These are phyloP conservation scores for Hypoxylon sp. DNA, from an alignment of 2,329 filamentous ascomycete genomes.

Conservation along the genomic window DNA sequence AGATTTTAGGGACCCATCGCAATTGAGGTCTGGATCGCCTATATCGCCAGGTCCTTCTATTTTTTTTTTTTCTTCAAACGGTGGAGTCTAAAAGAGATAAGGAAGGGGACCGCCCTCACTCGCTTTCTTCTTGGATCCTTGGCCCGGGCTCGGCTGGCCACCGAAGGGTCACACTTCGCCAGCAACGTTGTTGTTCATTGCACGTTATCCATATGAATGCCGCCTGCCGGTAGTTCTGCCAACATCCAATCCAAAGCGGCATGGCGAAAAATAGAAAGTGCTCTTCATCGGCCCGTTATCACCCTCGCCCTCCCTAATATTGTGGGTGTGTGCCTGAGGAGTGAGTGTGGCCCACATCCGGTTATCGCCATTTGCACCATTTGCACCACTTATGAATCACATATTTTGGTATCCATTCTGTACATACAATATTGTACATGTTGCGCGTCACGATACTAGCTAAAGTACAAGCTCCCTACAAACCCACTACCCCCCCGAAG, in stretches of 20 bases:
- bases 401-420: slow-evolving; percentile 16
- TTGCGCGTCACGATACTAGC: slow-evolving; percentile 41
- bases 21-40: slow-evolving; percentile 45
- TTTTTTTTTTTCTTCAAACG: slow-evolving; percentile 31
- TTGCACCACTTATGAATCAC: slow-evolving; percentile 33
- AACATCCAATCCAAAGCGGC: slow-evolving; percentile 38
- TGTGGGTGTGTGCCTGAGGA: slow-evolving; percentile 21
- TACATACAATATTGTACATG: slow-evolving; percentile 30
- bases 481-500: slow-evolving; percentile 29
- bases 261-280: slow-evolving; percentile 27
- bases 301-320: slow-evolving; percentile 17
- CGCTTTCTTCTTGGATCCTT: slow-evolving; percentile 20
- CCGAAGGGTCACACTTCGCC: slow-evolving; percentile 39
- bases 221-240: slow-evolving; percentile 43
- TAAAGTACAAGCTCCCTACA: slow-evolving; percentile 19
- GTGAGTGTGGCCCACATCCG: slow-evolving; percentile 37
- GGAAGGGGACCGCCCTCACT: slow-evolving; percentile 22
- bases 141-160: slow-evolving; percentile 33
- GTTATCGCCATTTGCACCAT: slow-evolving; percentile 34
- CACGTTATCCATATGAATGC: slow-evolving; percentile 46
- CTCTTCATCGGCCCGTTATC: slow-evolving; percentile 45
- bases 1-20: slow-evolving; percentile 35
- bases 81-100: slow-evolving; percentile 45
- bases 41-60: slow-evolving; percentile 36
- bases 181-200: slow-evolving; percentile 38